Evolutionary conservation across 2,329 filamentous ascomycete species (phyloP).

Genomic region (Fusarium proliferatum): DNA sequence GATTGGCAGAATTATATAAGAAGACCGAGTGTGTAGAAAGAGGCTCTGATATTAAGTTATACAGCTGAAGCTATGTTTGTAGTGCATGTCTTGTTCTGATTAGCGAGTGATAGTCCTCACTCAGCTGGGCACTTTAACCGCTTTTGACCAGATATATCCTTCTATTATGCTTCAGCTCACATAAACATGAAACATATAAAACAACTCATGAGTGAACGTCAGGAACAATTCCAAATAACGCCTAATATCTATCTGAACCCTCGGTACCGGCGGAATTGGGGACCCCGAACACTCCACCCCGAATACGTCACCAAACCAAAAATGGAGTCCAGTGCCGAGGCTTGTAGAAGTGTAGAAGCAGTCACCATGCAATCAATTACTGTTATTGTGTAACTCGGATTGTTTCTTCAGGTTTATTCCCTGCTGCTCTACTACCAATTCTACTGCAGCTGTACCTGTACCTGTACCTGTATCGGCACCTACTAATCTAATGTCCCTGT

Average conservation of each 20-base stretch:
- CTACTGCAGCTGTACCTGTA: not conserved
- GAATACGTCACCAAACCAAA: conserved; percentile 38
- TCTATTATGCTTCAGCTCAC: not conserved
- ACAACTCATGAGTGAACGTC: not conserved
- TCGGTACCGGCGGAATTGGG: conserved; percentile 40
- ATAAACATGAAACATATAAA: not conserved
- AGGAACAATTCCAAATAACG: conserved; percentile 25
- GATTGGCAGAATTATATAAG: conserved; percentile 4
- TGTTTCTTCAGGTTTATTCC: not conserved
- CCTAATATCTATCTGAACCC: not conserved
- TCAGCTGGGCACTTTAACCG: conserved; percentile 2
- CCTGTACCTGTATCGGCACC: not conserved
- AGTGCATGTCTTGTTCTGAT: not conserved
- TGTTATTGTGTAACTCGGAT: conserved; percentile 1
- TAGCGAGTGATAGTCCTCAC: conserved; percentile 1
- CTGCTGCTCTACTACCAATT: not conserved
- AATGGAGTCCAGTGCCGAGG: conserved; percentile 40
- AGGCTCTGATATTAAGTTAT: not conserved
- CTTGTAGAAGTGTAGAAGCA: conserved; percentile 25
- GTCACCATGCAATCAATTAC: conserved; percentile 3
- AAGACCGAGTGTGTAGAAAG: not conserved
- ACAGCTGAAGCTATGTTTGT: not conserved
- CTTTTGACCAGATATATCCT: conserved; percentile 10
- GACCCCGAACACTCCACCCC: conserved; percentile 32
- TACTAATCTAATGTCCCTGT: conserved; percentile 13